phyloP scores from a whole-genome alignment of 2,329 filamentous ascomycete species.

The Kalmusia sp. region DNA sequence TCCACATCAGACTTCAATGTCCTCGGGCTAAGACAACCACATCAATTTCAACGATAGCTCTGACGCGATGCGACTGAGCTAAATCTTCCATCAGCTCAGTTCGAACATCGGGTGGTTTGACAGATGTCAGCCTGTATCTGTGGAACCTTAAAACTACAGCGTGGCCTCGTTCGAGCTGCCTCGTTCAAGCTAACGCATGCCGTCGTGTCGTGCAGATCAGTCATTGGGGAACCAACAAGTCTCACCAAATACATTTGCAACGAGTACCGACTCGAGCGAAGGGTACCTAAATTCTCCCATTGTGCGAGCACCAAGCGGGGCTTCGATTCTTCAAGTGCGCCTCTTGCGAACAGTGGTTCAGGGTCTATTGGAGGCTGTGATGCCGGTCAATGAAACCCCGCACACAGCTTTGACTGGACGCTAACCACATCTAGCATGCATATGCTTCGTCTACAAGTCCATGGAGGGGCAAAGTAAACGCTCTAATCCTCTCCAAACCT shows the following conservation, averaged over 20 bases:
- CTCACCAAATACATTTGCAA: not conserved
- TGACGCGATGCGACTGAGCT: not conserved
- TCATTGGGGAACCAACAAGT: not conserved
- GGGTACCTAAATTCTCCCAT: not conserved
- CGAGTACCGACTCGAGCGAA: not conserved
- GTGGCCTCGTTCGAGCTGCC: no score
- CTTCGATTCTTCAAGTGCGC: not conserved
- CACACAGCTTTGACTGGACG: no score
- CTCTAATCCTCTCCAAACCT: not conserved
- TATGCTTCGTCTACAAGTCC: no score
- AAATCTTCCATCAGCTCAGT: no score
- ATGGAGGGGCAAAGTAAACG: not conserved
- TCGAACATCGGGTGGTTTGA: not conserved
- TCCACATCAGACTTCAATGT: not conserved
- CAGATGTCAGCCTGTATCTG: not conserved
- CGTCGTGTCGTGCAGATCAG: not conserved
- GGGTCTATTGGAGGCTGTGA: not conserved
- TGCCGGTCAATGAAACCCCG: not conserved
- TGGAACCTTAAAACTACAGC: not conserved
- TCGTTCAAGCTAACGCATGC: no score
- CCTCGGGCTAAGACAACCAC: not conserved
- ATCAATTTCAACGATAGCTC: not conserved
- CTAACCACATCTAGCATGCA: no score
- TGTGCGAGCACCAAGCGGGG: no score
- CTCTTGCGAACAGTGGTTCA: not conserved